Percentiles rank a stretch among this genome's conserved stretches.
These are phyloP conservation scores for Aureobasidium subglaciale DNA, from an alignment of 2,329 filamentous ascomycete genomes.

Conservation along the genomic window DNA sequence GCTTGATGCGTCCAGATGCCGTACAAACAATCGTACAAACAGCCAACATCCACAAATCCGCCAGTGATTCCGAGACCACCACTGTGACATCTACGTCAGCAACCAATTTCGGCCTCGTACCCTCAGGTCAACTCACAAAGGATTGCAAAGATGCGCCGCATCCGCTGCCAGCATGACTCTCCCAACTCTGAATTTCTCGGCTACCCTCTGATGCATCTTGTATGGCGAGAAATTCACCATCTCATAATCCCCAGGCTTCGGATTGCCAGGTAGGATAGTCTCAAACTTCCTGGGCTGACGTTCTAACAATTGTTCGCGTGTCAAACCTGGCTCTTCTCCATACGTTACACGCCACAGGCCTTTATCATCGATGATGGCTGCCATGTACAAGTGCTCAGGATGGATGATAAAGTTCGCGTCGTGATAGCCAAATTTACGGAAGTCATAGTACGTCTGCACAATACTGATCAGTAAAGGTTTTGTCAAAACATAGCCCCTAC, in stretches of 20 bases:
- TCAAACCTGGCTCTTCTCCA: slow-evolving; percentile 29
- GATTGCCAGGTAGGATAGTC: slow-evolving; percentile 21
- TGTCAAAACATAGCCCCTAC: neutral
- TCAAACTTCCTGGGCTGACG: slow-evolving; percentile 23
- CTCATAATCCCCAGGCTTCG: slow-evolving; percentile 26
- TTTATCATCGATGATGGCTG: slow-evolving; percentile 23
- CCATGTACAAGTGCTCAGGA: slow-evolving; percentile 27
- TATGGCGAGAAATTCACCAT: slow-evolving; percentile 34
- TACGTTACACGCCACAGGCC: slow-evolving; percentile 37
- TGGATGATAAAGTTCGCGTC: slow-evolving; percentile 38
- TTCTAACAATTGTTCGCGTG: slow-evolving; percentile 20
- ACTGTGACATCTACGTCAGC: slow-evolving; percentile 1
- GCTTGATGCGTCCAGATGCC: slow-evolving; percentile 20
- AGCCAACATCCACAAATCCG: slow-evolving; percentile 23
- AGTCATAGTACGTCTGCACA: slow-evolving; percentile 26
- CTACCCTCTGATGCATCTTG: slow-evolving; percentile 35
- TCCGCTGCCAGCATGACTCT: slow-evolving; percentile 33
- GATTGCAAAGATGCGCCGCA: slow-evolving; percentile 32
- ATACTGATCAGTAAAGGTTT: neutral
- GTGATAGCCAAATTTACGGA: slow-evolving; percentile 31
- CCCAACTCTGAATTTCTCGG: slow-evolving; percentile 27
- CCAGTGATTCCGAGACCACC: slow-evolving; percentile 23
- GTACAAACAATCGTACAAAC: slow-evolving; percentile 22
- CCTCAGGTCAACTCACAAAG: slow-evolving; percentile 18
- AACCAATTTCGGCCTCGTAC: neutral